phyloP scores from a whole-genome alignment of 345 rosid genomes.

The Acer saccharum region DNA sequence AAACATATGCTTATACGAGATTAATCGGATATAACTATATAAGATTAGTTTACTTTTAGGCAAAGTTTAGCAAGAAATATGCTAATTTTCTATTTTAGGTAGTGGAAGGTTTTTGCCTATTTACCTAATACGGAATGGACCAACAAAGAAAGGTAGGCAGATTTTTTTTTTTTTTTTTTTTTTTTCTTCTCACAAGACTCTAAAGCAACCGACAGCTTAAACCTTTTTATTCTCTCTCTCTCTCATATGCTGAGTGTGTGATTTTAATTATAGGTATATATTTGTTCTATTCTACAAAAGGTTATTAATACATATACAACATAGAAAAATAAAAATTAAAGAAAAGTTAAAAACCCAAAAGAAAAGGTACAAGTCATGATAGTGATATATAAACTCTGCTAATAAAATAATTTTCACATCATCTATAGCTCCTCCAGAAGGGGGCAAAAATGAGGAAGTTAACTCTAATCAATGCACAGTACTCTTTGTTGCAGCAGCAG shows the following conservation, averaged over 20 bases:
- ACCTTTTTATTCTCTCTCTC: constrained; percentile 5
- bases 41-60: not conserved
- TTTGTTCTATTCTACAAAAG: constrained; percentile 22
- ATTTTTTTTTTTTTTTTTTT: constrained; percentile 29
- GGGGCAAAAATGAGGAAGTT: constrained; percentile 28
- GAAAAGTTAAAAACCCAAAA: not conserved
- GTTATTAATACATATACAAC: constrained; percentile 21
- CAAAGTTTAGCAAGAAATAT: constrained; percentile 22
- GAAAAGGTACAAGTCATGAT: constrained; percentile 16
- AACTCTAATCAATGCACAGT: constrained; percentile 28
- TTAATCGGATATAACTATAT: not conserved
- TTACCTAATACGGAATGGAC: constrained; percentile 48
- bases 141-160: constrained; percentile 30
- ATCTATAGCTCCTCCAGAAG: constrained; percentile 19
- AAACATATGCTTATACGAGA: too few relatives aligned
- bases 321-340: not conserved
- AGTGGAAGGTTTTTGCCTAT: constrained; percentile 33
- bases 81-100: constrained; percentile 49
- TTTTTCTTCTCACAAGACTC: constrained; percentile 28
- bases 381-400: not conserved
- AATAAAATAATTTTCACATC: constrained; percentile 22
- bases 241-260: not conserved
- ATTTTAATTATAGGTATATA: constrained; percentile 11
- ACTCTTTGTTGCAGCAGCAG: not conserved
- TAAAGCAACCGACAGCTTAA: constrained; percentile 52